Percentiles rank a stretch among this genome's conserved stretches.
phyloP scores from a whole-genome alignment of 768 basidiomycete species.

The Antrodiella citrinella region DNA sequence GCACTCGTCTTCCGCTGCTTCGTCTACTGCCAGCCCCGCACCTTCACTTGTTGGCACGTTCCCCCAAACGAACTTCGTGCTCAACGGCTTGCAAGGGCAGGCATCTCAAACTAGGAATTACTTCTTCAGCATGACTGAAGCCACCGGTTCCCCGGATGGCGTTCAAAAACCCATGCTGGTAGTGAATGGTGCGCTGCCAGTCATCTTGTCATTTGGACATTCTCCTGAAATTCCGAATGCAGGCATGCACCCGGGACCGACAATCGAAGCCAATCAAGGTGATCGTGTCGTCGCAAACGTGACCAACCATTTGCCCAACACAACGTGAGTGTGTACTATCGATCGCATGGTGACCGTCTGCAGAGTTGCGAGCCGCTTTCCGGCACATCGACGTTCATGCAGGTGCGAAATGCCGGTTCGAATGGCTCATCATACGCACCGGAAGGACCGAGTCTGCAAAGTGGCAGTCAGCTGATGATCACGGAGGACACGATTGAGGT shows the following conservation, averaged over 20 bases:
- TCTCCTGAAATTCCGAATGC: not conserved
- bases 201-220: not conserved
- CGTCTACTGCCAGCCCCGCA: not conserved
- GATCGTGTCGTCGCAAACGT: constrained; percentile 30
- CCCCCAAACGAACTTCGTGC: constrained; percentile 9
- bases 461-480: constrained; percentile 16
- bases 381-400: constrained; percentile 17
- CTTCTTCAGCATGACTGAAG: constrained; percentile 33
- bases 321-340: constrained; percentile 27
- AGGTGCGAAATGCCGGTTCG: constrained; percentile 9
- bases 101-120: constrained; percentile 33
- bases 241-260: constrained; percentile 30
- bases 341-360: too few species aligned
- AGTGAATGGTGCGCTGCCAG: constrained; percentile 36
- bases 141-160: constrained; percentile 34
- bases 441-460: constrained; percentile 10
- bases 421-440: constrained; percentile 10
- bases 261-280: constrained; percentile 29
- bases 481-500: constrained; percentile 16
- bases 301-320: constrained; percentile 24
- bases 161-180: constrained; percentile 35
- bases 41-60: constrained; percentile 1
- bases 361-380: constrained; percentile 19
- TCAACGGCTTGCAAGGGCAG: constrained; percentile 10
- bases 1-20: too few species aligned